Evolutionary conservation across 495 filamentous ascomycete species (phyloP), one percentile per base, ranked within the genome.

Genomic region (Xylaria scruposa): DNA sequence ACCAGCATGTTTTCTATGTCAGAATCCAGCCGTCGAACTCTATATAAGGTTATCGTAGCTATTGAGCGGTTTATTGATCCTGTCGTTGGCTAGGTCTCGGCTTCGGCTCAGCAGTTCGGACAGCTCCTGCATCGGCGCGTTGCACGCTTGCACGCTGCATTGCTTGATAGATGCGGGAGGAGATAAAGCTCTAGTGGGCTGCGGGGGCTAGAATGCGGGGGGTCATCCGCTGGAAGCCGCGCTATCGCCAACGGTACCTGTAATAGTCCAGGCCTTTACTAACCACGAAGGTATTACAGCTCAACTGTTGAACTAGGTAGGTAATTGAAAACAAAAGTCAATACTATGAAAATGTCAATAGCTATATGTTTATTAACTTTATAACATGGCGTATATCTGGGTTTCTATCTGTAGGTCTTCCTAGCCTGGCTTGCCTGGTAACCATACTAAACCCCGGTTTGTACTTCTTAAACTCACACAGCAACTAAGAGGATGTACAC

Each of bases 121-220:
- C 58, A 38, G 44, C 56, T 70, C 58, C 68, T 63, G 59, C 12
- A 70, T 63, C 68, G 68, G 68, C 46, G 19, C 12, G 38, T 9
- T 63, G 60, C 10, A 12, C 9, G 10, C 38, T 42, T 8, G 29
- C 29, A 31, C 29, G 36, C 36, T 38, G 8, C 59, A 54, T 1
- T 10, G 54, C 38, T 24, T 67, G n/a, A 49, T 31, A 8, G 56
- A 68, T n/a, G 49, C 26, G 63, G 51, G 46, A 36, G 67, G 67
- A 44, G 67, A 58, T 58, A 44, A 46, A 61, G 53, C 53, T 61
- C 53, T 40, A 59, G 54, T 61, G 40, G 54, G 13, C 42, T 47
- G 53, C 53, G 67, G 67, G 67, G 67, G 40, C 38, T 61, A 69
- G 26, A 61, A 26, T 54, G 67, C 54, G 67, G 67, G 67, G 67